These are phyloP conservation scores for Aspergillus neoniger DNA, from an alignment of 2,329 filamentous ascomycete genomes.

Conservation along the genomic window DNA sequence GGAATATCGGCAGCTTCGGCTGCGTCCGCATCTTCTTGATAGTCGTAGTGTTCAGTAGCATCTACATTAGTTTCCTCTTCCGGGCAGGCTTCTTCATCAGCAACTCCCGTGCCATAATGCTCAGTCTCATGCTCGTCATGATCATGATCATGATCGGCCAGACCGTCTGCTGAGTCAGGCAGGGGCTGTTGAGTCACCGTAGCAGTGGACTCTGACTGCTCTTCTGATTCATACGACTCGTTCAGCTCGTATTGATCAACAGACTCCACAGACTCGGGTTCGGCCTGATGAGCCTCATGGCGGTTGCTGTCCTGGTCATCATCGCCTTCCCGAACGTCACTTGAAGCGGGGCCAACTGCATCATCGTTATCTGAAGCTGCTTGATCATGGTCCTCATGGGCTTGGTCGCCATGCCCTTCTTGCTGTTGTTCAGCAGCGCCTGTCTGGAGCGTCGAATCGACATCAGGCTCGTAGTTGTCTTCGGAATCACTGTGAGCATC, in stretches of 20 bases:
- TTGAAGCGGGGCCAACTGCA: not conserved
- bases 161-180: slow-evolving; percentile 14
- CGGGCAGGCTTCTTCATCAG: slow-evolving; percentile 17
- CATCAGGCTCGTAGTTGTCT: not conserved
- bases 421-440: slow-evolving; percentile 2
- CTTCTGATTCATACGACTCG: slow-evolving; percentile 33
- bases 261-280: slow-evolving; percentile 9
- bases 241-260: slow-evolving; percentile 8
- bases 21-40: slow-evolving; percentile 18
- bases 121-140: slow-evolving; percentile 40
- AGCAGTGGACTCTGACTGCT: slow-evolving; percentile 33
- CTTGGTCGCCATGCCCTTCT: slow-evolving; percentile 1
- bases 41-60: slow-evolving; percentile 3
- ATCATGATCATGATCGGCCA: slow-evolving; percentile 14
- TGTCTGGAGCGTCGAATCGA: not conserved
- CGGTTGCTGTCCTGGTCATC: slow-evolving; percentile 15
- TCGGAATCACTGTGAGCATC: slow-evolving; percentile 8
- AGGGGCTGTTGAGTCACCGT: slow-evolving; percentile 28
- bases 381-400: slow-evolving; percentile 4
- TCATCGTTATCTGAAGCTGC: not conserved
- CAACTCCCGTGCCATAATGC: slow-evolving; percentile 32
- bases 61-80: slow-evolving; percentile 21
- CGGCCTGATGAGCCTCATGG: slow-evolving; percentile 14
- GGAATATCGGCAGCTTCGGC: slow-evolving; percentile 12
- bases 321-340: not conserved